These are phyloP conservation scores for Yarrowia porcina DNA, from an alignment of 805 yeast species.

Conservation along the genomic window DNA sequence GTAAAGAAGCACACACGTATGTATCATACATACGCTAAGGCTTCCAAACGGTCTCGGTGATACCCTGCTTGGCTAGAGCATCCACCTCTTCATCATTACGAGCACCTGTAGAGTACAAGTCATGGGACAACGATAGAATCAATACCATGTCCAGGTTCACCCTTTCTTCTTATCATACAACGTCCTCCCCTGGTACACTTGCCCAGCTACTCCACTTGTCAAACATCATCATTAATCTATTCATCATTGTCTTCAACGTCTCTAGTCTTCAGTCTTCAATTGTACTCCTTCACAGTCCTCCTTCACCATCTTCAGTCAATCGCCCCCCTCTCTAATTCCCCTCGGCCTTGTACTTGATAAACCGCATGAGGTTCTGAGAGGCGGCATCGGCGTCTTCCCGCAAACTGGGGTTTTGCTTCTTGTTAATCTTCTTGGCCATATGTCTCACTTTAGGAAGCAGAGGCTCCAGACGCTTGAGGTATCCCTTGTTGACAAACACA, in stretches of 20 bases:
- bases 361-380: slow-evolving; percentile 62
- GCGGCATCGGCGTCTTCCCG: slow-evolving; percentile 67
- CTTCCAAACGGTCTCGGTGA: slow-evolving; percentile 3
- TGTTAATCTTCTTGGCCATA: slow-evolving; percentile 62
- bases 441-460: slow-evolving; percentile 50
- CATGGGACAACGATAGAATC: no score
- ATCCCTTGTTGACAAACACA: slow-evolving; percentile 57
- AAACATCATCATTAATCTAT: slow-evolving; percentile 1
- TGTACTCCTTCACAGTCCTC: no score
- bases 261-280: no score
- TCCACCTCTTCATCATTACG: slow-evolving; percentile 7
- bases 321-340: no score
- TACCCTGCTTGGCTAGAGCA: neutral
- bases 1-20: no score
- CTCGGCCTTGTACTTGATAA: slow-evolving; percentile 67
- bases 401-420: slow-evolving; percentile 53
- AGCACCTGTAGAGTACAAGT: no score
- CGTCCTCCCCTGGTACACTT: no score
- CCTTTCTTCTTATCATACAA: no score
- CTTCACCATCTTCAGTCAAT: no score
- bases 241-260: neutral
- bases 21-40: no score
- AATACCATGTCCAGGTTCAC: no score
- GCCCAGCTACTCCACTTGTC: no score
- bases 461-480: slow-evolving; percentile 44